A percentile compares a stretch with the other conserved stretches of the same genome.
phyloP scores from a whole-genome alignment of 2,329 filamentous ascomycete genomes.

The Aspergillus pseudoviridinutans region DNA sequence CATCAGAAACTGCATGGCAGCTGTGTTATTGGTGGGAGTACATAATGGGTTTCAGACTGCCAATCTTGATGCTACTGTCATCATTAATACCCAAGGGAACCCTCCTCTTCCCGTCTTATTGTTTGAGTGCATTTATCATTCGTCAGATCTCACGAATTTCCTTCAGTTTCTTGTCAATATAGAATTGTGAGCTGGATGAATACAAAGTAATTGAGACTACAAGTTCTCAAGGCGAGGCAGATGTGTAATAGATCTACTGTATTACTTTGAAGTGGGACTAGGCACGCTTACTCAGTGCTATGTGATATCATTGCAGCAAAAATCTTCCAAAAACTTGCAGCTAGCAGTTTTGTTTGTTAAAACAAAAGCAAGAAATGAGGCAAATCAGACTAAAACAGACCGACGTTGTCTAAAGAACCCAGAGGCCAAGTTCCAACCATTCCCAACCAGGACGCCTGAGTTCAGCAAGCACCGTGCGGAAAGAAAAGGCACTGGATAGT shows the following conservation, averaged over 20 bases:
- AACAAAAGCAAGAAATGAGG: background rate
- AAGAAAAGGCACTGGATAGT: background rate
- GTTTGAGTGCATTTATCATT: background rate
- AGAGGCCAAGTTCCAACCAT: background rate
- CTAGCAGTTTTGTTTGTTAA: background rate
- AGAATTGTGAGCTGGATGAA: background rate
- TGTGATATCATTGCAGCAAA: background rate
- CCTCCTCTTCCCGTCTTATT: conserved; percentile 4
- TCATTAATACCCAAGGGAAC: background rate
- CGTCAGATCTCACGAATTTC: background rate
- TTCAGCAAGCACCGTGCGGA: background rate
- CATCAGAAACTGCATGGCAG: conserved; percentile 4
- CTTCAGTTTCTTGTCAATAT: background rate
- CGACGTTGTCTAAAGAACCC: background rate
- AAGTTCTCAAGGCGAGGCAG: background rate
- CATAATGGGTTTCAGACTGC: conserved; percentile 8
- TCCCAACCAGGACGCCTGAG: background rate
- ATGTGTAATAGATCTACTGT: background rate
- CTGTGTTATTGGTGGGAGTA: conserved; percentile 11
- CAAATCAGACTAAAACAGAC: background rate
- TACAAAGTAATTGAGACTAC: background rate
- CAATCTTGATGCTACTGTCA: conserved; percentile 2
- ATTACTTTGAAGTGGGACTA: background rate
- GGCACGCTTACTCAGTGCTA: background rate
- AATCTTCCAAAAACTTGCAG: background rate